phyloP scores from a whole-genome alignment of 805 yeast genomes.

The Saturnispora besseyi region DNA sequence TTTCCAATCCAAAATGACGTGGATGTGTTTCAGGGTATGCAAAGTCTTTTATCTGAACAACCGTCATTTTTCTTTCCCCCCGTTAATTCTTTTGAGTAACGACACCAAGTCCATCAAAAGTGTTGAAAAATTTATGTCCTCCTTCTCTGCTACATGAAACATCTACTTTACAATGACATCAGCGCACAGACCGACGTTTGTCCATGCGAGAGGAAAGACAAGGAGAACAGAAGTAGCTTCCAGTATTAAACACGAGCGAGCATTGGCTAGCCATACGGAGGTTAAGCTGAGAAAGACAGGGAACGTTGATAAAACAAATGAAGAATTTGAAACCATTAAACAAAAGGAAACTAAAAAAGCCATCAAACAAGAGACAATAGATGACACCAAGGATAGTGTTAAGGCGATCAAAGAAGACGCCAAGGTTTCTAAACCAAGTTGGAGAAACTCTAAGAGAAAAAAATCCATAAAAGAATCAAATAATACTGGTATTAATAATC shows the following conservation, averaged over 20 bases:
- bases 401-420: background rate
- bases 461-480: constrained; percentile 11
- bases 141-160: no score
- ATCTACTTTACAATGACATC: constrained; percentile 41
- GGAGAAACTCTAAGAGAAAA: constrained; percentile 14
- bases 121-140: no score
- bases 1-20: constrained; percentile 49
- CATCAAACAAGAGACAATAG: background rate
- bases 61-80: background rate
- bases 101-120: no score
- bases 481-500: constrained; percentile 20
- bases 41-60: constrained; percentile 50
- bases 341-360: constrained; percentile 31
- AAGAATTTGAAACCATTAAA: constrained; percentile 26
- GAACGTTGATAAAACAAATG: constrained; percentile 34
- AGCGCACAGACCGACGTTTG: constrained; percentile 63
- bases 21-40: constrained; percentile 70
- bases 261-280: constrained; percentile 45
- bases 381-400: constrained; percentile 11
- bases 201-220: constrained; percentile 44
- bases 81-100: no score
- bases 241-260: constrained; percentile 38
- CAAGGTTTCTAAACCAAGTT: background rate
- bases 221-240: constrained; percentile 1
- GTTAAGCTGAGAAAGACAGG: constrained; percentile 36